Percentiles rank a stretch among this genome's conserved stretches.
phyloP scores from a whole-genome alignment of 306 rosid genomes.

The Pachyrhizus erosus region DNA sequence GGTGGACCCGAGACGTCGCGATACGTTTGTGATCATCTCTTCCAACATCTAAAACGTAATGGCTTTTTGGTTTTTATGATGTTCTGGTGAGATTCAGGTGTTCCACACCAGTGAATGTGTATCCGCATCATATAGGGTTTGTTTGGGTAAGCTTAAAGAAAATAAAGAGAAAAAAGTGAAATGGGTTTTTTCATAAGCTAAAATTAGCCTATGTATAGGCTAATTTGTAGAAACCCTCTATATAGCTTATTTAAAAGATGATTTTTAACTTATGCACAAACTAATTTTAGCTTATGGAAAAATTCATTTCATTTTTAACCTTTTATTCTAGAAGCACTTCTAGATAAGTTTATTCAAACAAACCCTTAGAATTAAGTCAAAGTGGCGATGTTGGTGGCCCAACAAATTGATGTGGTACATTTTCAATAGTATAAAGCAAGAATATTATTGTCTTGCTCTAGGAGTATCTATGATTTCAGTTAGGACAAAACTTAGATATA shows the following conservation, averaged over 20 bases:
- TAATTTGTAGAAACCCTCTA: no score
- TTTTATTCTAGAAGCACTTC: no score
- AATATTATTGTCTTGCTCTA: conserved; percentile 7
- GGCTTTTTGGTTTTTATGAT: not conserved
- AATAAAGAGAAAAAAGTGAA: no score
- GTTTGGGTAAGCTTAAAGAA: no score
- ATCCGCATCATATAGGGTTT: not conserved
- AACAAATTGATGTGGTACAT: conserved; percentile 22
- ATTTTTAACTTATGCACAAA: no score
- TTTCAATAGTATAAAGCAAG: conserved; percentile 5
- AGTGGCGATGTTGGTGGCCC: not conserved
- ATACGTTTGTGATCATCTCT: conserved; percentile 75
- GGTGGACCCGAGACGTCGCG: conserved; percentile 98
- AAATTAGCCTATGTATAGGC: no score
- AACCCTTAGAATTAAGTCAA: not conserved
- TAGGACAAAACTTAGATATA: not conserved
- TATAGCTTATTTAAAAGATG: no score
- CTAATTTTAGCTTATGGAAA: no score
- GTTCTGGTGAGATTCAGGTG: conserved; percentile 18
- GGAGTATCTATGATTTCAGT: not conserved
- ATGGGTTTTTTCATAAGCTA: no score
- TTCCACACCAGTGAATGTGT: not conserved
- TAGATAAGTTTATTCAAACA: no score
- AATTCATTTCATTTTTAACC: no score
- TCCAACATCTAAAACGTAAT: conserved; percentile 80